A percentile compares a stretch with the other conserved stretches of the same genome.
Conservation (phyloP, 2,329 filamentous ascomycete genomes). For the Proliferodiscus dingleyae region DNA sequence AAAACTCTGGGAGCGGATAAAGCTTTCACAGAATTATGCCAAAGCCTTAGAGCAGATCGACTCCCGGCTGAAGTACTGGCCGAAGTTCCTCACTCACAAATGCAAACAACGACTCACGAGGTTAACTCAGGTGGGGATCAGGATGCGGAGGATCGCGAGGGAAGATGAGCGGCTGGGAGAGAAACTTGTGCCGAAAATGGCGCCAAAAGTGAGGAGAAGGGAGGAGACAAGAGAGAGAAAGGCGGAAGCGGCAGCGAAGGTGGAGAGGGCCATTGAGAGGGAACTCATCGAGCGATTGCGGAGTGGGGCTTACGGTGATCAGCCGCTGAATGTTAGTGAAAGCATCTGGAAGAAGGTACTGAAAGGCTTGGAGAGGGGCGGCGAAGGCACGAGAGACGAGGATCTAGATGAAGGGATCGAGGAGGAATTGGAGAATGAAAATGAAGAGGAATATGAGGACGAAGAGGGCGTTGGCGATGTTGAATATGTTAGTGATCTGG, state of each 20-base stretch:
- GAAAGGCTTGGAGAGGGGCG: constrained; percentile 79
- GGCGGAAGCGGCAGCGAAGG: constrained; percentile 79
- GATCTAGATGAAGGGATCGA: constrained; percentile 85
- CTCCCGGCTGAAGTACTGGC: constrained; percentile 83
- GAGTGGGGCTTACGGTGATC: constrained; percentile 90
- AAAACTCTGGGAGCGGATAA: constrained; percentile 92
- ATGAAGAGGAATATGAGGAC: constrained; percentile 60
- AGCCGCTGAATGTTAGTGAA: constrained; percentile 92
- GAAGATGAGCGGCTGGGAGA: constrained; percentile 90
- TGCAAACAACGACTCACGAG: constrained; percentile 94
- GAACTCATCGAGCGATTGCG: constrained; percentile 88
- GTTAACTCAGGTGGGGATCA: constrained; percentile 84
- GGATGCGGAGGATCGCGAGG: constrained; percentile 72
- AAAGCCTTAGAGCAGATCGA: constrained; percentile 87
- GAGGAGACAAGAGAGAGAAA: constrained; percentile 73
- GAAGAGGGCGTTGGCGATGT: constrained; percentile 67
- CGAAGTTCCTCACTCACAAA: constrained; percentile 88
- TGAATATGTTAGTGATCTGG: constrained; percentile 90
- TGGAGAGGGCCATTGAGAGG: constrained; percentile 91
- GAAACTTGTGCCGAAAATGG: constrained; percentile 79
- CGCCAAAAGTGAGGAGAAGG: constrained; percentile 78
- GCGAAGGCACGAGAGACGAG: constrained; percentile 76
- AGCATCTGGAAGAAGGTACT: constrained; percentile 97
- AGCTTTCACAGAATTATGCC: constrained; percentile 83
- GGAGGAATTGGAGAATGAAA: constrained; percentile 64